Percentiles rank a stretch among this genome's conserved stretches.
Conservation (phyloP, 176 grass and related monocot species). For the Pontederia crassipes region DNA sequence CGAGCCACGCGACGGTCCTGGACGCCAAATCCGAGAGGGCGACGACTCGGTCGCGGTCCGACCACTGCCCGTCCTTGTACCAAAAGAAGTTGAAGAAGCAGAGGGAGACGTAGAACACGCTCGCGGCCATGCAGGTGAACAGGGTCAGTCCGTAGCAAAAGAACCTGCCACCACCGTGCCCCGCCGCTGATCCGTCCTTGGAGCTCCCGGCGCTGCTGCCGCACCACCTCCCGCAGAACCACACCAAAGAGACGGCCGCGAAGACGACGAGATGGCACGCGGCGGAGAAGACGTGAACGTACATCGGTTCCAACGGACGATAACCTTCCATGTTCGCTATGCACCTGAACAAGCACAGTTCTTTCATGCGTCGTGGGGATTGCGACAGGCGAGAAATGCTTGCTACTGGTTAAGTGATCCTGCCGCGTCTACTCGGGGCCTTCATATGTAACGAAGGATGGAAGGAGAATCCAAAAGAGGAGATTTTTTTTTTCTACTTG, state of each 20-base stretch:
- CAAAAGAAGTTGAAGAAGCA: slow-evolving; percentile 23
- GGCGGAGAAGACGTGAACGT: slow-evolving; percentile 28
- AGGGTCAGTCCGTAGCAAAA: slow-evolving; percentile 17
- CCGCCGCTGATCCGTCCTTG: background rate
- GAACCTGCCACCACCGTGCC: background rate
- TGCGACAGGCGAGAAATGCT: background rate
- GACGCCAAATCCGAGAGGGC: slow-evolving; percentile 23
- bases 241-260: slow-evolving; percentile 9
- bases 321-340: background rate
- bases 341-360: background rate
- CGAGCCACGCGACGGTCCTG: slow-evolving; percentile 43
- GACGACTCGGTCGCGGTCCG: slow-evolving; percentile 20
- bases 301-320: slow-evolving; percentile 6
- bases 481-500: no score
- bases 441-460: background rate
- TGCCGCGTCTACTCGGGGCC: background rate
- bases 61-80: background rate
- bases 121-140: slow-evolving; percentile 20
- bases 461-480: background rate
- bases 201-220: slow-evolving; percentile 1
- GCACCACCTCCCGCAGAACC: background rate
- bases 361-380: background rate
- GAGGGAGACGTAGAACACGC: slow-evolving; percentile 18
- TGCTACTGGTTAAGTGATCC: background rate
- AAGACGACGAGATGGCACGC: slow-evolving; percentile 15